Evolutionary conservation across 768 basidiomycete species (phyloP), one percentile per base, ranked within the genome.

Genomic region (Lentinula edodes): DNA sequence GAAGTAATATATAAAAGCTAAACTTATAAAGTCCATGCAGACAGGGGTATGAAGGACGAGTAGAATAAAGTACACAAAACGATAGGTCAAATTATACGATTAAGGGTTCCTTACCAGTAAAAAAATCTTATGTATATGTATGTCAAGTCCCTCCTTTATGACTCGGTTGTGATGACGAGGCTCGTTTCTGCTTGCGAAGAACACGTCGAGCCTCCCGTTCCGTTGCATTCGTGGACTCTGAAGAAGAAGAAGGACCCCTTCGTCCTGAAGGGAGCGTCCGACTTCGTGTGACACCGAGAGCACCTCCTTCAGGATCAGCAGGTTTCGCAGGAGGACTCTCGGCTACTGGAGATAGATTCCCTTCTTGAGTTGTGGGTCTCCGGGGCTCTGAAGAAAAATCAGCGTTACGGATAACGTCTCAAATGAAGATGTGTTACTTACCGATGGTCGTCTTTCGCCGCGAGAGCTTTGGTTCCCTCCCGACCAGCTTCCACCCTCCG

Each of bases 231-330:
- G 52, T 41, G 61, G 52, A 50, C 53, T 45, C 41, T 52, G 58
- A 67, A 68, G 50, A 51, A n/a, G 39, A 39, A 23, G 34, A 12
- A 60, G 71, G 65, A 65, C 60, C 68, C 64, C 65, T 51, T 59
- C 74, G 70, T 42, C 80, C 67, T 42, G 81, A 78, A 1, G 89
- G 89, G 51, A 91, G 60, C 41, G 89, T 91, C 60, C 84, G 80
- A 67, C 89, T 89, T 28, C 89, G 79, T 53, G 75, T 77, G 28
- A 88, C 76, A 23, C 76, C 78, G 13, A 74, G 72, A 2, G 75
- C 69, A 8, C 71, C 69, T 13, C 69, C 68, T 41, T 68, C 74
- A 54, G 70, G 71, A 43, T 66, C 75, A 34, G 63, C 62, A 41
- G 68, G 56, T 35, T 66, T 70, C 35, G 74, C 69, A 41, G 71